These are phyloP conservation scores for Alternaria sp. DNA, from an alignment of 2,329 filamentous ascomycete species.

Conservation along the genomic window DNA sequence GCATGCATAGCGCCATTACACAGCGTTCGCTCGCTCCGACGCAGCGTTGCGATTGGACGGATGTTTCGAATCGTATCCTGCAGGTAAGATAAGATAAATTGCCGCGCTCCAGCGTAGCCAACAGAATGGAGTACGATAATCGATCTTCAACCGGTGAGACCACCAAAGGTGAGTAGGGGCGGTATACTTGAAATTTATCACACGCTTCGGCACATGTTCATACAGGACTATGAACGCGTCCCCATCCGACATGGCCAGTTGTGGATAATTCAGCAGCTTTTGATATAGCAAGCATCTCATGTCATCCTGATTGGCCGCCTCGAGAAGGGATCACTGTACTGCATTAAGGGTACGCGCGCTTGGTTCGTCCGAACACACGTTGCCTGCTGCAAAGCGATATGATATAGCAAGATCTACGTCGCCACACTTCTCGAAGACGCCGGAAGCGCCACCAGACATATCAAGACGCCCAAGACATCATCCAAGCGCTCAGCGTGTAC, in stretches of 20 bases:
- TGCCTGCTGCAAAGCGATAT: conserved; percentile 17
- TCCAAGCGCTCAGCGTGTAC: conserved; percentile 24
- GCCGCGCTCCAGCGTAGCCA: conserved; percentile 11
- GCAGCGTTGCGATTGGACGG: conserved; percentile 29
- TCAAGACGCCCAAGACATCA: conserved; percentile 22
- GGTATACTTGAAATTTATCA: background rate
- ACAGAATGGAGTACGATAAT: background rate
- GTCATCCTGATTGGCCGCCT: conserved; percentile 12
- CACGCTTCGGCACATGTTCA: background rate
- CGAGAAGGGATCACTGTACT: conserved; percentile 17
- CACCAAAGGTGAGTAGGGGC: background rate
- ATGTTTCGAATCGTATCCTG: conserved; percentile 42
- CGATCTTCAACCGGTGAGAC: background rate
- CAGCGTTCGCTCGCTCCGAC: conserved; percentile 17
- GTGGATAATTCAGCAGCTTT: background rate
- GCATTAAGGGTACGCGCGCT: conserved; percentile 11
- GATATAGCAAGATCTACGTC: conserved; percentile 10
- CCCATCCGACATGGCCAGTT: background rate
- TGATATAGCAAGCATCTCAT: background rate
- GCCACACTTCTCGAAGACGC: conserved; percentile 15
- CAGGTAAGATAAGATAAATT: conserved; percentile 28
- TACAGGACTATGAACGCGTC: background rate
- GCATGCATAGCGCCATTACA: conserved; percentile 30
- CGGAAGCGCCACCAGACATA: conserved; percentile 20
- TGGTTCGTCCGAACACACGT: conserved; percentile 19